phyloP scores from a whole-genome alignment of 1,284 basidiomycete species.

The Ganoderma sinense region DNA sequence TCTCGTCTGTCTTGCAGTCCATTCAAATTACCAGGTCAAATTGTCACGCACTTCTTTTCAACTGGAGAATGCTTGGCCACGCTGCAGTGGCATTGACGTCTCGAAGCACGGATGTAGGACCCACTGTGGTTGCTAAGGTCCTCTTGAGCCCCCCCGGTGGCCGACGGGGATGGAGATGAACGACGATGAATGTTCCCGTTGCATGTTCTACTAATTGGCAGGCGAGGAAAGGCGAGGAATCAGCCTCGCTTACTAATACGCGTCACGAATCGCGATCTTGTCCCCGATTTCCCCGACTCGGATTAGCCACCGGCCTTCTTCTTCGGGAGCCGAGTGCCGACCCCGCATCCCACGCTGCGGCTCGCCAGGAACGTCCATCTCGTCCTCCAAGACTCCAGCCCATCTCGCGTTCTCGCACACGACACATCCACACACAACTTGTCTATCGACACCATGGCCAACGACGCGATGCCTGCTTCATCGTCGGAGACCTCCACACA shows the following conservation, averaged over 20 bases:
- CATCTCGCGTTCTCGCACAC: not conserved
- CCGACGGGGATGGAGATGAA: too few relatives aligned
- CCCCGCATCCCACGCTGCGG: not conserved
- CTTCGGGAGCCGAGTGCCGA: not conserved
- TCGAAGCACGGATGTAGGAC: too few relatives aligned
- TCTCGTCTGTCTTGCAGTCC: not conserved
- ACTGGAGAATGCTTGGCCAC: not conserved
- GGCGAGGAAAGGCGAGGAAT: too few relatives aligned
- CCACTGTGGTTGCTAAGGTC: too few relatives aligned
- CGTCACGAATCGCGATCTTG: too few relatives aligned
- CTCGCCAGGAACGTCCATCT: not conserved
- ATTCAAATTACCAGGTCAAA: not conserved
- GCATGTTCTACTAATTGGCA: too few relatives aligned
- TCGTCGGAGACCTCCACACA: slow-evolving; percentile 13
- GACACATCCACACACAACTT: not conserved
- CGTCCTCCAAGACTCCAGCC: not conserved
- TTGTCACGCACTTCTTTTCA: not conserved
- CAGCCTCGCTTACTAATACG: too few relatives aligned
- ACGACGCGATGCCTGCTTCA: slow-evolving; percentile 19
- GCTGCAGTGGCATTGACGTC: not conserved
- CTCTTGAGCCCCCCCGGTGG: too few relatives aligned
- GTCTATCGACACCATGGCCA: not conserved
- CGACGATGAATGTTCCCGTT: too few relatives aligned
- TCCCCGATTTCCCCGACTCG: too few relatives aligned
- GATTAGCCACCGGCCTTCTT: not conserved